Conservation (phyloP, 1,284 basidiomycete species). For the Heterobasidion occidentale region DNA sequence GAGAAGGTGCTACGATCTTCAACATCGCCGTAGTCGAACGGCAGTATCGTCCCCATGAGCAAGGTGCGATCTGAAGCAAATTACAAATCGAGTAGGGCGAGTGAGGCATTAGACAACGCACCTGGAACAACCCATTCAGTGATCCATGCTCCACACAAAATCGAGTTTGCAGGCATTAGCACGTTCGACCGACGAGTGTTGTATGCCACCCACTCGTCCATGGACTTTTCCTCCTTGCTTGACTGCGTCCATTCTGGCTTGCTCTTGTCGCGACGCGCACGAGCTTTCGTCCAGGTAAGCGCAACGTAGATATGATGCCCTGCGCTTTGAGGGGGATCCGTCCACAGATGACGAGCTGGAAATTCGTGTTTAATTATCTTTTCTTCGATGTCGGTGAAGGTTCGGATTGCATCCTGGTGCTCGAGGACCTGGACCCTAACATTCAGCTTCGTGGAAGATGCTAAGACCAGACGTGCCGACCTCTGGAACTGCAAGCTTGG, state of each 20-base stretch:
- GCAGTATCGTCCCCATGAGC: not conserved
- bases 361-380: not conserved
- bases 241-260: not conserved
- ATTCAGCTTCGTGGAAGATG: not conserved
- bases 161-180: not conserved
- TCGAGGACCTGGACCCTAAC: not conserved
- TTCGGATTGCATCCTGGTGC: not conserved
- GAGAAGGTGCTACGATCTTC: conserved; percentile 1
- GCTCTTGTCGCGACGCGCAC: not conserved
- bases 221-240: not conserved
- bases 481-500: conserved; percentile 1
- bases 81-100: not conserved
- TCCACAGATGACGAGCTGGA: not conserved
- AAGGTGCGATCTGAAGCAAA: conserved; percentile 1
- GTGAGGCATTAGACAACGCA: not conserved
- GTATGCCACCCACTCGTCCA: not conserved
- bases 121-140: not conserved
- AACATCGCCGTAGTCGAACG: conserved; percentile 2
- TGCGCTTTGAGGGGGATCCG: not conserved
- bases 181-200: not conserved
- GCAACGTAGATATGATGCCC: not conserved
- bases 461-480: not conserved
- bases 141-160: not conserved
- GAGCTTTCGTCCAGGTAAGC: not conserved
- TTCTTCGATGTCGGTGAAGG: not conserved